Conservation (phyloP, 108 stramenopile species). For the Skeletonema potamos region DNA sequence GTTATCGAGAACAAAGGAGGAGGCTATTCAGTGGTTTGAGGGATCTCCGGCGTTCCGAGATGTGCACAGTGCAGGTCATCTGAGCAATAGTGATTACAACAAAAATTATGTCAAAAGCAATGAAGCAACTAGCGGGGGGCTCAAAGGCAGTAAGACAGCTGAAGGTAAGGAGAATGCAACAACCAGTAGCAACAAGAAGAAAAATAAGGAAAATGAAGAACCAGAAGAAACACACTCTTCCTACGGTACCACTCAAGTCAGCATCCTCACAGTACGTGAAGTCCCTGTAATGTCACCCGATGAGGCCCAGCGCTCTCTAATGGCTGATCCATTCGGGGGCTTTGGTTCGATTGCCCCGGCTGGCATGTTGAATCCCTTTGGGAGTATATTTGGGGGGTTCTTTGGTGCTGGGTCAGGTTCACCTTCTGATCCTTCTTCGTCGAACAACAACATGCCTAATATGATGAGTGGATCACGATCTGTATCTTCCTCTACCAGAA, state of each 20-base stretch:
- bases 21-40: constrained; percentile 35
- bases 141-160: constrained; percentile 1
- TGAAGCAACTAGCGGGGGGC: neutral
- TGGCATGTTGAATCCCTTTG: constrained; percentile 42
- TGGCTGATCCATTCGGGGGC: constrained; percentile 37
- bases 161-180: neutral
- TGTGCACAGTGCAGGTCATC: neutral
- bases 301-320: constrained; percentile 2
- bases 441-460: neutral
- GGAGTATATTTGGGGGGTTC: constrained; percentile 31
- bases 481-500: constrained; percentile 28
- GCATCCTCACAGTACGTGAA: constrained; percentile 26
- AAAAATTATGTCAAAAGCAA: neutral
- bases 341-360: constrained; percentile 23
- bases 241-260: constrained; percentile 42
- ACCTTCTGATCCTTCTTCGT: neutral
- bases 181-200: neutral
- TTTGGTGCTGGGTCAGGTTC: constrained; percentile 13
- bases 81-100: neutral
- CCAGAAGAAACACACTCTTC: constrained; percentile 18
- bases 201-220: neutral
- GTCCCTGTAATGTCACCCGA: constrained; percentile 14
- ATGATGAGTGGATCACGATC: constrained; percentile 18
- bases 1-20: constrained; percentile 21
- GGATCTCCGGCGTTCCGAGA: neutral